Evolutionary conservation across 176 grass and related monocot species (phyloP).

Genomic region (Avena eriantha): DNA sequence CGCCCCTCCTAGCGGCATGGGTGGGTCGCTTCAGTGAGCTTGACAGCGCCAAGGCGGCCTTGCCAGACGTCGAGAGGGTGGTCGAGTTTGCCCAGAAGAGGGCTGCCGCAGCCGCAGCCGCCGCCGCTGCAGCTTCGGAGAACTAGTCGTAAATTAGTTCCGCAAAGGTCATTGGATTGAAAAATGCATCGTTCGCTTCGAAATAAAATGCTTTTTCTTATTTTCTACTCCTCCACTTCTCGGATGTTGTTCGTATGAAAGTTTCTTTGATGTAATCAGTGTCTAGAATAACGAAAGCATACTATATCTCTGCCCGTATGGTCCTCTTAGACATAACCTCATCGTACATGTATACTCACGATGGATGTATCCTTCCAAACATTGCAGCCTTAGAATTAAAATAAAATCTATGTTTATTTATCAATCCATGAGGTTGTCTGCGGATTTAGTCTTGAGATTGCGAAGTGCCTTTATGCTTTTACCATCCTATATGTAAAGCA

Average conservation of each 20-base stretch:
- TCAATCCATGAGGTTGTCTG: too few relatives aligned
- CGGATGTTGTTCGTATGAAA: background rate
- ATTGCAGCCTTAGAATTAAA: too few relatives aligned
- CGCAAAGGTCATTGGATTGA: background rate
- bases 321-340: too few relatives aligned
- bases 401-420: too few relatives aligned
- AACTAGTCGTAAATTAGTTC: background rate
- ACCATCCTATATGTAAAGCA: too few relatives aligned
- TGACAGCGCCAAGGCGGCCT: constrained; percentile 33
- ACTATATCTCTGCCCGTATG: background rate
- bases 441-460: too few relatives aligned
- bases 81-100: constrained; percentile 16
- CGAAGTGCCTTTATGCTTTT: too few relatives aligned
- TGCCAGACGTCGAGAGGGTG: constrained; percentile 19
- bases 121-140: background rate
- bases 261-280: background rate
- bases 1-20: constrained; percentile 50
- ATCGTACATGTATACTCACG: too few relatives aligned
- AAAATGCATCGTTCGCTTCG: background rate
- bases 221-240: background rate
- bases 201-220: background rate
- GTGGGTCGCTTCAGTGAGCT: constrained; percentile 34
- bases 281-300: too few relatives aligned
- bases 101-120: background rate
- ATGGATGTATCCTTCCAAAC: too few relatives aligned